Evolutionary conservation across 177 flowering plant species (phyloP), one percentile per base, ranked within the genome.

Genomic region (Tripterygium wilfordii): DNA sequence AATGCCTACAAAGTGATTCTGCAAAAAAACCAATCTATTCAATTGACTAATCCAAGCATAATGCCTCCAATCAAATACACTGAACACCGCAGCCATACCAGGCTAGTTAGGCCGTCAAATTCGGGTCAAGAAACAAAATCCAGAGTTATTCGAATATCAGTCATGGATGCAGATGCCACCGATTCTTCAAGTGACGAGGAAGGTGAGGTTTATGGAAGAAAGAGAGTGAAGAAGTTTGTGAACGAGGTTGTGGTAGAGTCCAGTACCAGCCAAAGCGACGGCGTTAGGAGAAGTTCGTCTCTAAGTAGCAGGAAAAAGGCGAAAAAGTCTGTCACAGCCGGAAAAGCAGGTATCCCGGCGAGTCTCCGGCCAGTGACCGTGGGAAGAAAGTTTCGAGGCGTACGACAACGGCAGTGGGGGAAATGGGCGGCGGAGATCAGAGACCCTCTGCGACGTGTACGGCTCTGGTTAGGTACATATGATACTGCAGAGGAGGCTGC

Each of bases 111-210:
- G 2, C 10, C 38, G 38, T 29, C 32, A 33, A 37, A 21, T 10
- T 43, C 9, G 25, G n/a, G 14, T 1, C 42, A 27, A 8, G 47
- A 19, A 18, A 23, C 20, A 23, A 42, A 62, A 5, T 80, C 84
- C 1, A 68, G 60, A 53, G 52, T 76, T 2, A 82, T 91, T 0
- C 75, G 98, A 40, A 64, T 91, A 17, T 68, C 82, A 0, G 80
- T 88, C 19, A 85, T 83, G 1, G 98, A 91, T 49, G 70, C 63
- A 0, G 76, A 88, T 53, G 96, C 96, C 1, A 91, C 98, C 5
- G 98, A 91, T 62, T 85, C 95, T 1, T 85, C 95, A 16, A 69
- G 94, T 42, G 97, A 90, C 49, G 96, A 87, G 20, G 97, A 88
- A 21, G 83, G 10, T 18, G 8, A 41, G 5, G 10, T 27, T 2